A percentile compares a stretch with the other conserved stretches of the same genome.
Evolutionary conservation across 768 basidiomycete genomes (phyloP).

Genomic region (Psilocybe subaeruginosa): DNA sequence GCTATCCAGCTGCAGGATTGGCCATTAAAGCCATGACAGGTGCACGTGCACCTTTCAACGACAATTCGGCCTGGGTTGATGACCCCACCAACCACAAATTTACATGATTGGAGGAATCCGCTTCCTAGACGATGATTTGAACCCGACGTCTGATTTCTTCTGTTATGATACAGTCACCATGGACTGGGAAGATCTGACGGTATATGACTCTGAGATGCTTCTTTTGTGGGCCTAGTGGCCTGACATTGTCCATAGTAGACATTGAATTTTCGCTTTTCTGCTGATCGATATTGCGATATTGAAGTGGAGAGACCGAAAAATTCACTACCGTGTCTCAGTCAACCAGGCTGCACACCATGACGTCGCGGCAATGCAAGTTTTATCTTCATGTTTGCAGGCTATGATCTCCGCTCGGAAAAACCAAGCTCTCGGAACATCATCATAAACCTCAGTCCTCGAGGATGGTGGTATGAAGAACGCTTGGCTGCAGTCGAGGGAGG

Average conservation of each 20-base stretch:
- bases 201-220: slow-evolving; percentile 4
- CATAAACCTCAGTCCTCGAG: slow-evolving; percentile 18
- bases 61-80: slow-evolving; percentile 14
- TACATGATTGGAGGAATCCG: slow-evolving; percentile 27
- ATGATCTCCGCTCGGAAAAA: slow-evolving; percentile 4
- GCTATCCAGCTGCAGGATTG: background rate
- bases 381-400: slow-evolving; percentile 33
- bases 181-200: slow-evolving; percentile 29
- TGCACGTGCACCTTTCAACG: slow-evolving; percentile 25
- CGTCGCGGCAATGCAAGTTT: slow-evolving; percentile 18
- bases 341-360: slow-evolving; percentile 21
- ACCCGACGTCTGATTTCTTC: slow-evolving; percentile 26
- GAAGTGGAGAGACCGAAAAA: slow-evolving; percentile 1
- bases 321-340: slow-evolving; percentile 20
- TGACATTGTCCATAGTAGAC: slow-evolving; percentile 7
- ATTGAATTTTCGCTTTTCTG: slow-evolving; percentile 10
- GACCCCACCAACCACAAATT: slow-evolving; percentile 18
- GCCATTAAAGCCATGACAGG: slow-evolving; percentile 12
- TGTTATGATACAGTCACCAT: slow-evolving; percentile 20
- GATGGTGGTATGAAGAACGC: slow-evolving; percentile 26
- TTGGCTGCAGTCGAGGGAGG: background rate
- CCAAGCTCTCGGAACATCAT: slow-evolving; percentile 19
- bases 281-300: slow-evolving; percentile 17
- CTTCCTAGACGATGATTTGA: slow-evolving; percentile 11
- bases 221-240: background rate